Conservation (phyloP, 2,329 filamentous ascomycete genomes). For the Pseudovirgaria hyperparasitica region DNA sequence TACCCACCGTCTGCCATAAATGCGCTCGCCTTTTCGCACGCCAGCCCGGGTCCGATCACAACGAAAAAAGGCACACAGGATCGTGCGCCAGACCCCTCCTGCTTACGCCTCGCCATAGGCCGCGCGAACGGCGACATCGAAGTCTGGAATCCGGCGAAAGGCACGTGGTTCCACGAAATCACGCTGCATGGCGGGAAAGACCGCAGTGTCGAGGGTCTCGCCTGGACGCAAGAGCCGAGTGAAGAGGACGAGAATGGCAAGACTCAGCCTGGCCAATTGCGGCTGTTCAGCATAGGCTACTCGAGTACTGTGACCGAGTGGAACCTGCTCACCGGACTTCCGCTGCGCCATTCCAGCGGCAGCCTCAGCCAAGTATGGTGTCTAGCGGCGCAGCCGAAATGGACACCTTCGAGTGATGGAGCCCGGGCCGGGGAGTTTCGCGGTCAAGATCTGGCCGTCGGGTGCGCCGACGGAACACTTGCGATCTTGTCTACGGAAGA, state of each 20-base stretch:
- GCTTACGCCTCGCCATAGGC: slow-evolving; percentile 72
- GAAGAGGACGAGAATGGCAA: slow-evolving; percentile 49
- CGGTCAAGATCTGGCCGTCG: slow-evolving; percentile 59
- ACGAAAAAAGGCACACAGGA: slow-evolving; percentile 27
- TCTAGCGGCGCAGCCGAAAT: slow-evolving; percentile 69
- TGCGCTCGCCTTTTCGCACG: slow-evolving; percentile 83
- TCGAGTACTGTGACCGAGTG: slow-evolving; percentile 89
- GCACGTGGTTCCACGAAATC: slow-evolving; percentile 80
- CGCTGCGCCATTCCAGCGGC: slow-evolving; percentile 71
- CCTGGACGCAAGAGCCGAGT: slow-evolving; percentile 80
- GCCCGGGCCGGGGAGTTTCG: slow-evolving; percentile 6
- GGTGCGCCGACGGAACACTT: slow-evolving; percentile 83
- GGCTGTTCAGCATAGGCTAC: slow-evolving; percentile 93
- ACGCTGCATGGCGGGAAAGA: slow-evolving; percentile 74
- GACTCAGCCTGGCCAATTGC: slow-evolving; percentile 55
- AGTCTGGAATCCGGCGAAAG: slow-evolving; percentile 83
- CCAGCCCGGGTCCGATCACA: no score
- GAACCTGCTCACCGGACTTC: slow-evolving; percentile 70
- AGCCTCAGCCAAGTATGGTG: slow-evolving; percentile 98
- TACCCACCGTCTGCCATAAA: slow-evolving; percentile 90
- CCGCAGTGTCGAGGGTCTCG: slow-evolving; percentile 77
- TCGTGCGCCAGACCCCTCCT: slow-evolving; percentile 35
- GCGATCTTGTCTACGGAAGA: slow-evolving; percentile 80
- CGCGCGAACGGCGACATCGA: slow-evolving; percentile 93
- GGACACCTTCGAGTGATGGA: slow-evolving; percentile 18